These are phyloP conservation scores for Didymella segeticola DNA, from an alignment of 2,329 filamentous ascomycete genomes.

Conservation along the genomic window DNA sequence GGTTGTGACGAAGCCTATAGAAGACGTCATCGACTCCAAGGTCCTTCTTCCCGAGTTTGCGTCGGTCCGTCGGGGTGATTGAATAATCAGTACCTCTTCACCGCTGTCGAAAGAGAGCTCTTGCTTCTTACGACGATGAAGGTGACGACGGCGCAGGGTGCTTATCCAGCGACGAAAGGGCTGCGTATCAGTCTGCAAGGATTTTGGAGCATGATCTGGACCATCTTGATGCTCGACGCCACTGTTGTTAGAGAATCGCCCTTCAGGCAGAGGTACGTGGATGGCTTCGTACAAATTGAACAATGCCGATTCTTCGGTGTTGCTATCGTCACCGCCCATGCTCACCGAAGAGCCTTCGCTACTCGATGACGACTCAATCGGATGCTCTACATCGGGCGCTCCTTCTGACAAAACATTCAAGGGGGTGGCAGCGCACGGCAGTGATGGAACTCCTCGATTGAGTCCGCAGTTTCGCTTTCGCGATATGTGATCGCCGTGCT, in stretches of 20 bases:
- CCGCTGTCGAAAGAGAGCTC: conserved; percentile 47
- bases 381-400: conserved; percentile 7
- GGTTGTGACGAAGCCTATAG: conserved; percentile 79
- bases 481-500: conserved; percentile 20
- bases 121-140: conserved; percentile 45
- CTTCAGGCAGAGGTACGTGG: conserved; percentile 37
- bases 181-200: conserved; percentile 17
- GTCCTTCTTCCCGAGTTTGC: conserved; percentile 45
- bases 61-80: conserved; percentile 14
- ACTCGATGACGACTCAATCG: conserved; percentile 8
- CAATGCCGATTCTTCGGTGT: conserved; percentile 28
- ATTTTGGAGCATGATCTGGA: background rate
- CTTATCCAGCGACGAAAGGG: conserved; percentile 78
- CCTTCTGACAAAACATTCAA: conserved; percentile 22
- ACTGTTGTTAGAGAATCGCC: conserved; percentile 29
- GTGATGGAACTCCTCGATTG: conserved; percentile 25
- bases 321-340: conserved; percentile 22
- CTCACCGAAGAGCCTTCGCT: conserved; percentile 19
- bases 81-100: conserved; percentile 17
- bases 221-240: conserved; percentile 15
- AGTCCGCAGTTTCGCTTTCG: conserved; percentile 32
- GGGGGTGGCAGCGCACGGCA: conserved; percentile 18
- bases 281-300: conserved; percentile 44
- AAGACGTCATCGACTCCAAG: conserved; percentile 70
- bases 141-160: conserved; percentile 67